Evolutionary conservation across 1,139 yeast genomes (phyloP).

Genomic region (Suhomyces yuchorum): DNA sequence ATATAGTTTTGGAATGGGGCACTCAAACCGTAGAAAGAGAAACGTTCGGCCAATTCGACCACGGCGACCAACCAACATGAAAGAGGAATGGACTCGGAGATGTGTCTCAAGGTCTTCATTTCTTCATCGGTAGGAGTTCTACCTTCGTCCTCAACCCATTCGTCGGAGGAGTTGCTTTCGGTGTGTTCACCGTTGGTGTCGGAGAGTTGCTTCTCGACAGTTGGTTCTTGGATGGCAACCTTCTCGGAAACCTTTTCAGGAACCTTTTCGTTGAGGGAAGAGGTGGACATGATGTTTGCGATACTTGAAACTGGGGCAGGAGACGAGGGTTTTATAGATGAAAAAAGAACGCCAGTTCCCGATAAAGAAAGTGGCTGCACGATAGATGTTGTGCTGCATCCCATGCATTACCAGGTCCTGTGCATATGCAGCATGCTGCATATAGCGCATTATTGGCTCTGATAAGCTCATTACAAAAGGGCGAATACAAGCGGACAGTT

Average conservation of each 20-base stretch:
- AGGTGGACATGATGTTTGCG: neutral
- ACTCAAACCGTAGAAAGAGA: slow-evolving; percentile 78
- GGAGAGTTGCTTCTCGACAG: slow-evolving; percentile 8
- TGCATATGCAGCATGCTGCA: neutral
- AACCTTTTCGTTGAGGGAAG: slow-evolving; percentile 1
- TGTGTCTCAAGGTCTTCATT: slow-evolving; percentile 43
- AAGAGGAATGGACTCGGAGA: slow-evolving; percentile 41
- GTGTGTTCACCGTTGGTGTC: slow-evolving; percentile 1
- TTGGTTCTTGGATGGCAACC: slow-evolving; percentile 2
- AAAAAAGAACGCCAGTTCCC: neutral
- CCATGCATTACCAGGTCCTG: neutral
- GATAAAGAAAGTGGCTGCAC: neutral
- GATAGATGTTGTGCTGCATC: neutral
- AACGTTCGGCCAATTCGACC: slow-evolving; percentile 81
- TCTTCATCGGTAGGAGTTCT: slow-evolving; percentile 42
- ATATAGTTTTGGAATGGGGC: slow-evolving; percentile 80
- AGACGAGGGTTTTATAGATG: neutral
- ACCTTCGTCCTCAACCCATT: slow-evolving; percentile 21
- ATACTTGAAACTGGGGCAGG: neutral
- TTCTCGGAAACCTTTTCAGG: slow-evolving; percentile 1
- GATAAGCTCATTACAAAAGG: slow-evolving; percentile 1
- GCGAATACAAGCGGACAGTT: neutral
- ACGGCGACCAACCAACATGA: slow-evolving; percentile 73
- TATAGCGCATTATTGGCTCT: slow-evolving; percentile 1
- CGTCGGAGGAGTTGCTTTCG: slow-evolving; percentile 6